Conservation (phyloP, 306 rosid species). For the Glycine tomentella region DNA sequence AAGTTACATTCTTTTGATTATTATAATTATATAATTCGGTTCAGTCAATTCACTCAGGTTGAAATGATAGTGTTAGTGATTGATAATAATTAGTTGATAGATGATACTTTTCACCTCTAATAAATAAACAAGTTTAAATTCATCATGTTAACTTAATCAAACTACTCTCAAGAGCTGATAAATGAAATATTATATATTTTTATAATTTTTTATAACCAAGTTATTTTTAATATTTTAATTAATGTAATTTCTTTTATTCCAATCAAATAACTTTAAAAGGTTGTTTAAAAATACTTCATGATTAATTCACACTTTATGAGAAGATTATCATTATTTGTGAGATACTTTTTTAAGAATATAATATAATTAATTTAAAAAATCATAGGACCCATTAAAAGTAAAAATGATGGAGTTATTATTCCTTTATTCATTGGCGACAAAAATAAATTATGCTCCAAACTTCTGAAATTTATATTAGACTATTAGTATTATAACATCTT, state of each 20-base stretch:
- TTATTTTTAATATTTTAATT: not conserved
- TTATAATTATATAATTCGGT: not conserved
- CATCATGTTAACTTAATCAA: not conserved
- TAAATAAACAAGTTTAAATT: not conserved
- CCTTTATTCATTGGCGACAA: not conserved
- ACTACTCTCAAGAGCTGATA: not conserved
- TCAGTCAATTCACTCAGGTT: not conserved
- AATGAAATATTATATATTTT: not conserved
- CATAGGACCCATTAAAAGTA: not conserved
- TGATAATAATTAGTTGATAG: not conserved
- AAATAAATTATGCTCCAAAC: not conserved
- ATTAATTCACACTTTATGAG: not conserved
- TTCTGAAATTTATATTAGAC: not conserved
- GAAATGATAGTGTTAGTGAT: not conserved
- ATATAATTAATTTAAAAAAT: not conserved
- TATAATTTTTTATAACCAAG: not conserved
- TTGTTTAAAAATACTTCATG: not conserved
- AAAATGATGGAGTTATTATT: not conserved
- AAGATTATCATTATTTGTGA: not conserved
- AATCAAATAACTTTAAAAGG: not conserved
- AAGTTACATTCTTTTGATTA: not conserved
- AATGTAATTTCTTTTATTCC: not conserved
- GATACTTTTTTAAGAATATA: not conserved
- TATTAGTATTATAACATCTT: too few relatives aligned
- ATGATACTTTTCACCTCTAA: not conserved